phyloP scores from a whole-genome alignment of 352 stramenopile genomes.

The Phytophthora megakarya region DNA sequence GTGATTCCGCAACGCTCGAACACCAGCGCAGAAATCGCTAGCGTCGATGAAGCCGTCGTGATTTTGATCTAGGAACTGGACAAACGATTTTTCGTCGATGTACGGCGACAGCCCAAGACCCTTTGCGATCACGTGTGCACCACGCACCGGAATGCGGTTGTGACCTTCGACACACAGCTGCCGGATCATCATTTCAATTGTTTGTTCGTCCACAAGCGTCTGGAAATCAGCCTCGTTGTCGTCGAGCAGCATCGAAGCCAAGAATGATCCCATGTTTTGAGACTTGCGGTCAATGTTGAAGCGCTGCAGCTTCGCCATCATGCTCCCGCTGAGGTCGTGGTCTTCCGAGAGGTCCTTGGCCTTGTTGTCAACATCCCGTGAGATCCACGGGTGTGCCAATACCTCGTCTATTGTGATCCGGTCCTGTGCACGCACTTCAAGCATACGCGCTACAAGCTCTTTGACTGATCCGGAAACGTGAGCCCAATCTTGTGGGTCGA shows the following conservation, averaged over 20 bases:
- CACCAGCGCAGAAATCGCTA: constrained; percentile 66
- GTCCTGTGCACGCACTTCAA: constrained; percentile 72
- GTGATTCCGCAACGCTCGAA: constrained; percentile 61
- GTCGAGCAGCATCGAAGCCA: constrained; percentile 60
- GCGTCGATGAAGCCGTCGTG: constrained; percentile 78
- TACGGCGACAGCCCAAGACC: constrained; percentile 67
- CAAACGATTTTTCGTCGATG: constrained; percentile 65
- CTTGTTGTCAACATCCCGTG: constrained; percentile 20
- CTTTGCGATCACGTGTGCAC: constrained; percentile 56
- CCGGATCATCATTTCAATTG: constrained; percentile 70
- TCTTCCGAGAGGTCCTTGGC: constrained; percentile 12
- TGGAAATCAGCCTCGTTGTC: constrained; percentile 62
- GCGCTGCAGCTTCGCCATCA: constrained; percentile 64
- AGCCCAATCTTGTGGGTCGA: constrained; percentile 64
- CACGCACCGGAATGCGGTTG: constrained; percentile 49
- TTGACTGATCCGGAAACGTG: constrained; percentile 62
- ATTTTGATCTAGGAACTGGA: constrained; percentile 69
- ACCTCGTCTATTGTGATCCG: constrained; percentile 74
- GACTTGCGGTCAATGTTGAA: constrained; percentile 85
- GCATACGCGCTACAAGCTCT: constrained; percentile 74
- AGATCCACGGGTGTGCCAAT: constrained; percentile 70
- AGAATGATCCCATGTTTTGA: constrained; percentile 73
- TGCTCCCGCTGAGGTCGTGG: constrained; percentile 39
- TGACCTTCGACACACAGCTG: constrained; percentile 60
- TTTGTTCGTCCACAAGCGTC: constrained; percentile 56